These are phyloP conservation scores for Scedosporium minutisporum DNA, from an alignment of 2,329 filamentous ascomycete genomes.

Conservation along the genomic window DNA sequence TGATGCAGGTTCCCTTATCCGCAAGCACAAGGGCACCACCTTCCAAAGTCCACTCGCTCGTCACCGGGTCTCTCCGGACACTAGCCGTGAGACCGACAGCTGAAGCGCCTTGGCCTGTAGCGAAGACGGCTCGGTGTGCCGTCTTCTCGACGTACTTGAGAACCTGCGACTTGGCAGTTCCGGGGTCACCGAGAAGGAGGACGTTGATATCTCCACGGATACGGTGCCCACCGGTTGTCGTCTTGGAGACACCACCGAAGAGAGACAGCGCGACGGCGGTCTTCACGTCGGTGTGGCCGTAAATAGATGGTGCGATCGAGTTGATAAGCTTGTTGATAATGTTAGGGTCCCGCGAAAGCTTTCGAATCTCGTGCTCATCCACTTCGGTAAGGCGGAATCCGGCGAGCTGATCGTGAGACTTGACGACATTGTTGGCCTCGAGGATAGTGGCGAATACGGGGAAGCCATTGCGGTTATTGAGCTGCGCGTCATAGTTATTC, in stretches of 20 bases:
- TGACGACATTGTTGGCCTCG: conserved; percentile 94
- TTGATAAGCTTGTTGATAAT: conserved; percentile 88
- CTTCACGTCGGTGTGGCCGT: conserved; percentile 94
- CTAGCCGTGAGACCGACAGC: conserved; percentile 96
- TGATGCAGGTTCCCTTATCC: conserved; percentile 88
- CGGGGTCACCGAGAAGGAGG: conserved; percentile 87
- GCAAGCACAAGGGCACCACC: conserved; percentile 91
- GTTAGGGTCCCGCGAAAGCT: conserved; percentile 77
- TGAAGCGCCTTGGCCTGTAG: conserved; percentile 92
- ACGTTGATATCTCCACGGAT: conserved; percentile 98
- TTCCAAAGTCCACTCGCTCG: conserved; percentile 94
- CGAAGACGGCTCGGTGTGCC: conserved; percentile 91
- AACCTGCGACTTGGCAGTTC: conserved; percentile 95
- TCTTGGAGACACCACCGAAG: conserved; percentile 90
- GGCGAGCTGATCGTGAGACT: conserved; percentile 93
- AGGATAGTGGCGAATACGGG: conserved; percentile 96
- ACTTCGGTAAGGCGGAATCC: conserved; percentile 93
- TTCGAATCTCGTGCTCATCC: conserved; percentile 84
- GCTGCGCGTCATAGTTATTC: conserved; percentile 94
- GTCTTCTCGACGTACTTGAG: conserved; percentile 98
- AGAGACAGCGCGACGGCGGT: conserved; percentile 89
- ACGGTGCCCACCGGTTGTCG: conserved; percentile 76
- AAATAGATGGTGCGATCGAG: conserved; percentile 94
- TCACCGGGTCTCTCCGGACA: conserved; percentile 89
- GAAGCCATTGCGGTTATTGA: conserved; percentile 98